A percentile compares a stretch with the other conserved stretches of the same genome.
These are phyloP conservation scores for Dryadomyces sulphureus DNA, from an alignment of 2,329 filamentous ascomycete genomes.

Conservation along the genomic window DNA sequence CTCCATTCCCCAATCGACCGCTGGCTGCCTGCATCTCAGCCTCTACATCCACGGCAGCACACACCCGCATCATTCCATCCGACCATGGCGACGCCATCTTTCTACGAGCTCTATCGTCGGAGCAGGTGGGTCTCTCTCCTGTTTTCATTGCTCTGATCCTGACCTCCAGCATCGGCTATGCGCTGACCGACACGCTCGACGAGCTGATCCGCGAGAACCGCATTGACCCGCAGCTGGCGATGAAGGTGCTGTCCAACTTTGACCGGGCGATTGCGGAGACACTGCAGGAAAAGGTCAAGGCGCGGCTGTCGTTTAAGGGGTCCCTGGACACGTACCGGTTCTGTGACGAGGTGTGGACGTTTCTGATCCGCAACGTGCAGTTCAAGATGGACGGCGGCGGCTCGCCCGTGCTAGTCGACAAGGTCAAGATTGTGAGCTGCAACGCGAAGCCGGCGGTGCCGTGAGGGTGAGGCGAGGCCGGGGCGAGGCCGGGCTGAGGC, in stretches of 20 bases:
- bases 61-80: neutral
- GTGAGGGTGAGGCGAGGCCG: neutral
- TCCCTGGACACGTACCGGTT: constrained; percentile 97
- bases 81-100: constrained; percentile 30
- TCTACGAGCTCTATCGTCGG: constrained; percentile 94
- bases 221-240: constrained; percentile 94
- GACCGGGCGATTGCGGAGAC: constrained; percentile 87
- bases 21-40: too few relatives aligned
- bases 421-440: constrained; percentile 97
- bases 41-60: neutral
- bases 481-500: neutral
- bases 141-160: neutral
- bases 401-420: constrained; percentile 58
- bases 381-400: constrained; percentile 86
- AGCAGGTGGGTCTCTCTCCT: constrained; percentile 57
- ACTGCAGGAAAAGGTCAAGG: constrained; percentile 82
- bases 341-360: constrained; percentile 99
- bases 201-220: constrained; percentile 86
- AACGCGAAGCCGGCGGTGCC: constrained; percentile 54
- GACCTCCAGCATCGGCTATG: constrained; percentile 84
- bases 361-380: constrained; percentile 95
- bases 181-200: constrained; percentile 92
- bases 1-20: too few relatives aligned
- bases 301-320: constrained; percentile 88
- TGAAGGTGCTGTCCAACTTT: constrained; percentile 95